These are phyloP conservation scores for Epichloe gansuensis DNA, from an alignment of 2,329 filamentous ascomycete species.

Conservation along the genomic window DNA sequence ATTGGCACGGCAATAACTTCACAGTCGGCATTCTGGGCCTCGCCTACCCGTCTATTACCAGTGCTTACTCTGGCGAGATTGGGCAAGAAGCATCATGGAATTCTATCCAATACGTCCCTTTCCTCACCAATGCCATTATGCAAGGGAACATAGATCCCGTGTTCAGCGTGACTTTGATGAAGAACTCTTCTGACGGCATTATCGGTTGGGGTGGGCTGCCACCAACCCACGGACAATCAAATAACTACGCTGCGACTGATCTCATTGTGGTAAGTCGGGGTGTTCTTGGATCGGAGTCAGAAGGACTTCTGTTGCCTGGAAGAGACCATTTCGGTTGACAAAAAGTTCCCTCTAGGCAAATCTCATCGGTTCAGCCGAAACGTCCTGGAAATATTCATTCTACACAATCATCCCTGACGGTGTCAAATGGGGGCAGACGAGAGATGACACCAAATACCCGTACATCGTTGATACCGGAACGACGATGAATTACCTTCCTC, in stretches of 20 bases:
- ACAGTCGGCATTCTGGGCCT: slow-evolving; percentile 40
- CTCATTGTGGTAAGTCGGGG: slow-evolving; percentile 31
- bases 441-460: slow-evolving; percentile 30
- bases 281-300: too few species aligned
- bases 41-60: slow-evolving; percentile 38
- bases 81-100: slow-evolving; percentile 26
- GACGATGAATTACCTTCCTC: slow-evolving; percentile 37
- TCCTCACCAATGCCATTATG: slow-evolving; percentile 35
- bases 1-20: slow-evolving; percentile 39
- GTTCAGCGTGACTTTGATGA: slow-evolving; percentile 36
- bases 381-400: slow-evolving; percentile 35
- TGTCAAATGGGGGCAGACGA: slow-evolving; percentile 30
- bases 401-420: slow-evolving; percentile 42
- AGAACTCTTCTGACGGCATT: slow-evolving; percentile 33
- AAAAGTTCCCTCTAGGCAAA: slow-evolving; percentile 26
- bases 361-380: slow-evolving; percentile 24
- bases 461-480: slow-evolving; percentile 42
- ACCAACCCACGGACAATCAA: slow-evolving; percentile 20
- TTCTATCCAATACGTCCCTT: slow-evolving; percentile 32
- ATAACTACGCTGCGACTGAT: slow-evolving; percentile 23
- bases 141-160: slow-evolving; percentile 32
- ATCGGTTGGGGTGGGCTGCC: slow-evolving; percentile 36
- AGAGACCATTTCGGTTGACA: neutral
- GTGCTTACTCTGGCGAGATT: slow-evolving; percentile 30
- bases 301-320: neutral